These are phyloP conservation scores for Yamadazyma paraphyllophila DNA, from an alignment of 805 yeast genomes.

Conservation along the genomic window DNA sequence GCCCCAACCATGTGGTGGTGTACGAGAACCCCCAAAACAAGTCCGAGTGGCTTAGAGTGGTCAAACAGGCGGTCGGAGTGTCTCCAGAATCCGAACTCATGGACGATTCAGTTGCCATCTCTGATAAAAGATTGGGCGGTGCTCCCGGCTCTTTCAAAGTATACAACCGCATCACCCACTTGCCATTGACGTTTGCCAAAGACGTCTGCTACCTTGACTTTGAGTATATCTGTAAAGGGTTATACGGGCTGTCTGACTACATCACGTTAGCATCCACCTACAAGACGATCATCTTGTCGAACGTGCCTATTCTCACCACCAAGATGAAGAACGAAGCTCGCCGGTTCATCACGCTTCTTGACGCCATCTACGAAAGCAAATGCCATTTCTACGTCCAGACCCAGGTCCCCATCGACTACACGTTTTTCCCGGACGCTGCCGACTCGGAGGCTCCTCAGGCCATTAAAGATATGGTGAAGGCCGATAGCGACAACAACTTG, in stretches of 20 bases:
- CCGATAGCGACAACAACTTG: conserved; percentile 31
- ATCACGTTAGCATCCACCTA: conserved; percentile 62
- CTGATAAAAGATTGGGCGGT: conserved; percentile 13
- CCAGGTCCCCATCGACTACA: conserved; percentile 47
- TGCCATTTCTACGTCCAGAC: conserved; percentile 57
- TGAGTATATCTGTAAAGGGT: conserved; percentile 52
- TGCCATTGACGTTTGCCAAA: conserved; percentile 41
- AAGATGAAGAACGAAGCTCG: conserved; percentile 66
- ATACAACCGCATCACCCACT: conserved; percentile 51
- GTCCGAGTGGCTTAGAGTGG: conserved; percentile 33
- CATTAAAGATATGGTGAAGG: conserved; percentile 14
- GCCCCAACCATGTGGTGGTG: conserved; percentile 30
- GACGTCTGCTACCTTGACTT: conserved; percentile 50
- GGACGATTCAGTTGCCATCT: conserved; percentile 9
- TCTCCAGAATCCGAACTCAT: conserved; percentile 10
- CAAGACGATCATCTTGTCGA: conserved; percentile 55
- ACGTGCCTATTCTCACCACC: conserved; percentile 58
- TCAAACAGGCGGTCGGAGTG: conserved; percentile 21
- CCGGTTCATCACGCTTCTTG: conserved; percentile 61
- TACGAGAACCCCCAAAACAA: conserved; percentile 22
- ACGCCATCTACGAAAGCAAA: conserved; percentile 66
- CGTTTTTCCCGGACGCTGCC: conserved; percentile 58
- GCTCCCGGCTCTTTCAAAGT: conserved; percentile 40
- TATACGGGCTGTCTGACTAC: conserved; percentile 66
- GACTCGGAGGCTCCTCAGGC: conserved; percentile 14